These are phyloP conservation scores for Tilletia caries DNA, from an alignment of 1,284 basidiomycete species.

Conservation along the genomic window DNA sequence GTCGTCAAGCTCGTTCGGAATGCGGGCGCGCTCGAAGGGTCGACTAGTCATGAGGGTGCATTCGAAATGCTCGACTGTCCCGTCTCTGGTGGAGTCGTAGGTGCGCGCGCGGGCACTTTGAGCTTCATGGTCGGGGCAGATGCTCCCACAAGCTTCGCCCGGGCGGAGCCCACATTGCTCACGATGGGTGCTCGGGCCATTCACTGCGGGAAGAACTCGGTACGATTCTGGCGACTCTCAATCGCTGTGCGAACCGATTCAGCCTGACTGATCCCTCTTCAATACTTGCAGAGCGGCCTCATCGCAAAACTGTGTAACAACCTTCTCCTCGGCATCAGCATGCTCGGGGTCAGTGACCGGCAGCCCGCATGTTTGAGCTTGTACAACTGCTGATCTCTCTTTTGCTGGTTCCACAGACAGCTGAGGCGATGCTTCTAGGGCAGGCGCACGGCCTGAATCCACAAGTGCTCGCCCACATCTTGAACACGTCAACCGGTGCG, in stretches of 20 bases:
- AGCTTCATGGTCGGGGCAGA: constrained; percentile 82
- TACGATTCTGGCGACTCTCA: no score
- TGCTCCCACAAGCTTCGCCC: constrained; percentile 62
- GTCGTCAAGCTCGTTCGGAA: constrained; percentile 63
- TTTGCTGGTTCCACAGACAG: background rate
- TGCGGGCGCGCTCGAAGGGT: constrained; percentile 60
- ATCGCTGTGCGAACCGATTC: no score
- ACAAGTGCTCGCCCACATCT: constrained; percentile 41
- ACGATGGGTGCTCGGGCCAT: constrained; percentile 76
- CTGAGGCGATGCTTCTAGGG: constrained; percentile 47
- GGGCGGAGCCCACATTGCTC: constrained; percentile 61
- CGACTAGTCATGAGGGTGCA: background rate
- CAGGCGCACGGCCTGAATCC: constrained; percentile 39
- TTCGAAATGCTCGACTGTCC: constrained; percentile 79
- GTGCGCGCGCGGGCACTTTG: constrained; percentile 72
- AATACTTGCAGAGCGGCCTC: no score
- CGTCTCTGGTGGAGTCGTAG: constrained; percentile 83
- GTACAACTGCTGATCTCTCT: background rate
- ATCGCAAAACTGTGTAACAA: constrained; percentile 51
- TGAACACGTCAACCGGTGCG: constrained; percentile 39
- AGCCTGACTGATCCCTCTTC: no score
- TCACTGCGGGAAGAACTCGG: constrained; percentile 80
- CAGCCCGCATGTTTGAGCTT: background rate
- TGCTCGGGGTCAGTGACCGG: constrained; percentile 33
- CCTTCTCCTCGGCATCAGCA: constrained; percentile 42